Conservation (phyloP, 2,329 filamentous ascomycete species). For the Ascochyta koolunga region DNA sequence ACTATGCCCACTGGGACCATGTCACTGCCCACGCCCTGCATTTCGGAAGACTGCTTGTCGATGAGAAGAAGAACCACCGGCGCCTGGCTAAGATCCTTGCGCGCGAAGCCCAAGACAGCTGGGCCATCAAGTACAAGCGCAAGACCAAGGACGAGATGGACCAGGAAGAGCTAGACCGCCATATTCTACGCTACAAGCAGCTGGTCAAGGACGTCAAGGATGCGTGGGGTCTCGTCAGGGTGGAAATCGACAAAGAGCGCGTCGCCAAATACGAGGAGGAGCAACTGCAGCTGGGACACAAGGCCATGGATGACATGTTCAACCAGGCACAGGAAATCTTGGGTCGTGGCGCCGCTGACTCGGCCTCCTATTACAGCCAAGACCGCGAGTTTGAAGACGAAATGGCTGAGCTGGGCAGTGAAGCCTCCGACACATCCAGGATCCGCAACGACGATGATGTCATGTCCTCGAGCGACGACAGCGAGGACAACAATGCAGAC, state of each 20-base stretch:
- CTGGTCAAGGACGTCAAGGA: constrained; percentile 69
- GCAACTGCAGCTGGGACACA: constrained; percentile 61
- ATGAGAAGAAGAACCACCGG: constrained; percentile 79
- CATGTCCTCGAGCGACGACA: constrained; percentile 44
- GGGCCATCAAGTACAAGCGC: constrained; percentile 67
- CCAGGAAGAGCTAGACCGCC: constrained; percentile 73
- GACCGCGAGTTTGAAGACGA: constrained; percentile 49
- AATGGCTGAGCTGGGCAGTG: constrained; percentile 53
- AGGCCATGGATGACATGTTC: constrained; percentile 74
- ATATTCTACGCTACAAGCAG: constrained; percentile 71
- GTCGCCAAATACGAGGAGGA: constrained; percentile 66
- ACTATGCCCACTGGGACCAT: constrained; percentile 89
- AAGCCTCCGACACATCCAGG: constrained; percentile 38
- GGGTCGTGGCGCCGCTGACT: constrained; percentile 41
- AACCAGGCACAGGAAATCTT: constrained; percentile 66
- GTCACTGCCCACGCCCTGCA: constrained; percentile 78
- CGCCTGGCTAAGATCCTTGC: constrained; percentile 80
- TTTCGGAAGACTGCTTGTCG: constrained; percentile 78
- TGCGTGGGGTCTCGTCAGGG: constrained; percentile 64
- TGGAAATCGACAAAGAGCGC: constrained; percentile 63
- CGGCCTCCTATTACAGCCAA: constrained; percentile 48
- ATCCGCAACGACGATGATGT: constrained; percentile 52
- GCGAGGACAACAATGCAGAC: constrained; percentile 50
- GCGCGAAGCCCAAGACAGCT: constrained; percentile 76
- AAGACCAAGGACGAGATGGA: constrained; percentile 74